A percentile compares a stretch with the other conserved stretches of the same genome.
phyloP scores from a whole-genome alignment of 306 rosid species.

The Cicer bijugum region DNA sequence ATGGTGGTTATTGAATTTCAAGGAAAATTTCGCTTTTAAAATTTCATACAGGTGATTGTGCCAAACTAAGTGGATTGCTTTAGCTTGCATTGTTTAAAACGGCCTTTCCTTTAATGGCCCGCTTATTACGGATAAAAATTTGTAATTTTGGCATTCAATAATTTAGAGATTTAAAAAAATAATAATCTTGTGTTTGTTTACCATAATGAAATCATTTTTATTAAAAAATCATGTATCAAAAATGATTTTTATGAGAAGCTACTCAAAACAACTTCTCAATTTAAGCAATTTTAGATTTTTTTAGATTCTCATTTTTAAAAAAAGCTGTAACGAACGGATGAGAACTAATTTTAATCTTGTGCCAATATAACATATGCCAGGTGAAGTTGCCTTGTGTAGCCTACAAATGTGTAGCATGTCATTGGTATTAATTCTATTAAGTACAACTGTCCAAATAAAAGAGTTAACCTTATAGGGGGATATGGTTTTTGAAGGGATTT shows the following conservation, averaged over 20 bases:
- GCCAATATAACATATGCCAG: neutral
- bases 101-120: too few relatives aligned
- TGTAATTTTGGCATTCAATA: too few relatives aligned
- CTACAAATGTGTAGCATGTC: neutral
- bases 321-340: neutral
- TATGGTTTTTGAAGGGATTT: conserved; percentile 8
- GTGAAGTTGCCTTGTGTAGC: conserved; percentile 1
- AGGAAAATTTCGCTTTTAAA: neutral
- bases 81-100: neutral
- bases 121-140: too few relatives aligned
- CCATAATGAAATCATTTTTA: too few relatives aligned
- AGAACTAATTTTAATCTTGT: neutral
- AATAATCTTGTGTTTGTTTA: too few relatives aligned
- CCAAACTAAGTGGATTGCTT: neutral
- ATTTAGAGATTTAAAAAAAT: too few relatives aligned
- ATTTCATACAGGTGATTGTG: neutral
- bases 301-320: too few relatives aligned
- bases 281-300: too few relatives aligned
- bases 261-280: too few relatives aligned
- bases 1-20: neutral
- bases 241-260: too few relatives aligned
- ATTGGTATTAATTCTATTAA: conserved; percentile 11
- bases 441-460: neutral
- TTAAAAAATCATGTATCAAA: too few relatives aligned
- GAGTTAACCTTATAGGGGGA: neutral